phyloP scores from a whole-genome alignment of 2,329 filamentous ascomycete species.

The Xylaria sp. region DNA sequence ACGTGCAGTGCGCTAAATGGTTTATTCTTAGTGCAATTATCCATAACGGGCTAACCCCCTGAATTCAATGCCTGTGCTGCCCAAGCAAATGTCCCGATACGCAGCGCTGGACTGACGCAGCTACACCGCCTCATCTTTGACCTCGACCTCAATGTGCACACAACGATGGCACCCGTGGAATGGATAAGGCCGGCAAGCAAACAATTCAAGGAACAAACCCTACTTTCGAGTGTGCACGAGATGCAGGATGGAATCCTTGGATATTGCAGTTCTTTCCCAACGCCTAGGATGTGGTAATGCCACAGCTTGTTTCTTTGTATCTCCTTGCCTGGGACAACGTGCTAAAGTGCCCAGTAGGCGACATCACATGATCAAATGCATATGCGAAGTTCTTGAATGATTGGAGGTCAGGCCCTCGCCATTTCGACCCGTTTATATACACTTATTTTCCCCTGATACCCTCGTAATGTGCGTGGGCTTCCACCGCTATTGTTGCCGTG shows the following conservation, averaged over 20 bases:
- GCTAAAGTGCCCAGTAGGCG: not conserved
- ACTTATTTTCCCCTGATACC: not conserved
- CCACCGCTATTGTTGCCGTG: not conserved
- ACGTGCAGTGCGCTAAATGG: no score
- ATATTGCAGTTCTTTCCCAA: no score
- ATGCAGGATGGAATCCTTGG: no score
- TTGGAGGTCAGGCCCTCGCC: not conserved
- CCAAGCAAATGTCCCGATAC: not conserved
- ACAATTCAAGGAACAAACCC: not conserved
- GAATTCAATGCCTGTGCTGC: not conserved
- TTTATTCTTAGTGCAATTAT: not conserved
- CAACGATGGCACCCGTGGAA: not conserved
- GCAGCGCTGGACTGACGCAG: not conserved
- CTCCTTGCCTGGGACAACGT: not conserved
- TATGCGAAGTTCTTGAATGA: conserved; percentile 15
- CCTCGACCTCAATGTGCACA: not conserved
- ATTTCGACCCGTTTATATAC: not conserved
- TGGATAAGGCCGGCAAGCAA: not conserved
- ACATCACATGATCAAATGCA: conserved; percentile 28
- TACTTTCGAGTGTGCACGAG: no score
- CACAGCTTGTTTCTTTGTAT: not conserved
- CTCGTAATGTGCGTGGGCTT: conserved; percentile 14
- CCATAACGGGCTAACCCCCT: not conserved
- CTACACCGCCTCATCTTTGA: not conserved
- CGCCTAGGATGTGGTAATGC: no score